These are phyloP conservation scores for Claviceps humidiphila DNA, from an alignment of 2,329 filamentous ascomycete species.

Conservation along the genomic window DNA sequence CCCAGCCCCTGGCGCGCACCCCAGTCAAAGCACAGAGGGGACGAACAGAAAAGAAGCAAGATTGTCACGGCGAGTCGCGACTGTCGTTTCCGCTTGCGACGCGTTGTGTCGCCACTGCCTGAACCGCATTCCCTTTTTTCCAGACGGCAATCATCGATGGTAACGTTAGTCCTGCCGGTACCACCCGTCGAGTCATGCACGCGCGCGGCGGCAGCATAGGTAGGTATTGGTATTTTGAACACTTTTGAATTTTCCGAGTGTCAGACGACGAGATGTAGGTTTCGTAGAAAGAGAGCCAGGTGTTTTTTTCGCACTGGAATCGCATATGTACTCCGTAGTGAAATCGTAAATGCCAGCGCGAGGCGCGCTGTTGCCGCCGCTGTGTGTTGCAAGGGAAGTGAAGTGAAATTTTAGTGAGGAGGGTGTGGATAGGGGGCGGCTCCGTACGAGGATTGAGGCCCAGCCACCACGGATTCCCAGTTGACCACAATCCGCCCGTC, in stretches of 20 bases:
- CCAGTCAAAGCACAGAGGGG: neutral
- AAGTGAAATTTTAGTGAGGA: conserved; percentile 12
- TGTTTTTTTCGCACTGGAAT: conserved; percentile 10
- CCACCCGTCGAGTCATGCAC: neutral
- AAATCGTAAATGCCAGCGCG: conserved; percentile 2
- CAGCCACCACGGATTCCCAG: conserved; percentile 7
- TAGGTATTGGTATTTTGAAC: too few relatives aligned
- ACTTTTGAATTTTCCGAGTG: too few relatives aligned
- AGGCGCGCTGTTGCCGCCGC: conserved; percentile 7
- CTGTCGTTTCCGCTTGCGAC: conserved; percentile 6
- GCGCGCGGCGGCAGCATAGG: too few relatives aligned
- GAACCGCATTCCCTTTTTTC: neutral
- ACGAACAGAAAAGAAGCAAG: conserved; percentile 4
- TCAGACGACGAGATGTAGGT: too few relatives aligned
- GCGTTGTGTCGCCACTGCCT: conserved; percentile 6
- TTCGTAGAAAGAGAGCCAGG: neutral
- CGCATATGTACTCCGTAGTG: neutral
- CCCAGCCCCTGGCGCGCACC: neutral
- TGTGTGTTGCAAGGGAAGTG: conserved; percentile 9
- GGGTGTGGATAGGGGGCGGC: conserved; percentile 9
- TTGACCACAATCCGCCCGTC: neutral
- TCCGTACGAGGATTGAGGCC: conserved; percentile 7
- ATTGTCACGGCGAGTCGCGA: conserved; percentile 7
- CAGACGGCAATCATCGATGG: neutral
- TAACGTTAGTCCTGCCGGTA: neutral